Evolutionary conservation across 495 filamentous ascomycete genomes (phyloP), one percentile per base, ranked within the genome.

Genomic region (Clavariopsis aquatica): DNA sequence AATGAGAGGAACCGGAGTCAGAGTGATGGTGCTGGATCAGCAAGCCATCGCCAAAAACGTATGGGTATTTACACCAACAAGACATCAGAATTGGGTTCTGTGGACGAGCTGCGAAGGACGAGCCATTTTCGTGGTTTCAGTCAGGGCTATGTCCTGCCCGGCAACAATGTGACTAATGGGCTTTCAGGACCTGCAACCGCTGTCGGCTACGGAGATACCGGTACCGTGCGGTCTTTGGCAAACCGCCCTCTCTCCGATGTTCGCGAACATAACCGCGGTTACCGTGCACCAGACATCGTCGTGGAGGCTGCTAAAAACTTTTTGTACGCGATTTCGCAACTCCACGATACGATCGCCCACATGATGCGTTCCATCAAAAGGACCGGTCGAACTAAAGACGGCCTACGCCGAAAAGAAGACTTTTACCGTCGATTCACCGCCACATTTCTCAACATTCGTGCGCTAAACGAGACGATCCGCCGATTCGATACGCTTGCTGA

Each of bases 1-100:
- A 93, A 88, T 71, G 93, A 98, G 70, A 84, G 92, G 24, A 85
- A 90, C 47, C 85, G 93, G 47, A 96, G 92, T 68, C 94, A 96
- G 66, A 96, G 91, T 61, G 93, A 98, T 73, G 92, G 89, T 23
- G 80, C 91, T 17, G 81, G 90, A 34, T 82, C 86, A 45, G 82
- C 81, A 22, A 82, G 85, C 71, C 83, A 71, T 73, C 89, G 77
- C 62, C 81, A 72, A 57, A 86, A 88, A 68, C 85, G 93, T 6
- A 96, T 96, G 90, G 93, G 92, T 5, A 87, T 95, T 27, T 85
- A 96, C 28, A 86, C 85, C 10, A 87, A 83, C 66, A 90, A 91
- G 71, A 82, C 86, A 24, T 83, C 85, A 15, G 91, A 92, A 57
- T 78, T 95, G 10, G 85, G 85, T 24, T 88, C 89, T 0, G 76